A percentile compares a stretch with the other conserved stretches of the same genome.
phyloP scores from a whole-genome alignment of 2,329 filamentous ascomycete genomes.

The Trichoderma sp. region DNA sequence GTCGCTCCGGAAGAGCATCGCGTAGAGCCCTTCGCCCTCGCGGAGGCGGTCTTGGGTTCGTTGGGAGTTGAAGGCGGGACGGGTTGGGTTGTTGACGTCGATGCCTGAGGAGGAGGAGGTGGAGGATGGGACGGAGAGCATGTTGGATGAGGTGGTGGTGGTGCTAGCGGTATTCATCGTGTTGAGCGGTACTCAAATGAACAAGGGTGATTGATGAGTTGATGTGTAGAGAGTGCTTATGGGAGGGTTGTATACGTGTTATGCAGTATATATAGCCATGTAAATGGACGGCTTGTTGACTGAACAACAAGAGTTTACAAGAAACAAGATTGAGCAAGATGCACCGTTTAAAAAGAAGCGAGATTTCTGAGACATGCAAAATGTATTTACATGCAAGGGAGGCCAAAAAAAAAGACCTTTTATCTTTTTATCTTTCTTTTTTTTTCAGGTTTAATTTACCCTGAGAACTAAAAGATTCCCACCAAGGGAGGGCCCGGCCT shows the following conservation, averaged over 20 bases:
- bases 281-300: not conserved
- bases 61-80: conserved; percentile 52
- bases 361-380: not conserved
- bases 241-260: not conserved
- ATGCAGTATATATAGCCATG: not conserved
- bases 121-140: conserved; percentile 7
- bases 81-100: conserved; percentile 26
- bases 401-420: not conserved
- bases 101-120: not conserved
- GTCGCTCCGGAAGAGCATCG: conserved; percentile 41
- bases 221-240: not conserved
- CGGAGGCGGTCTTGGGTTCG: conserved; percentile 51
- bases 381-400: not conserved
- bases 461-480: not conserved
- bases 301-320: not conserved
- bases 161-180: not conserved
- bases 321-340: not conserved
- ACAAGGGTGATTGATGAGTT: not conserved
- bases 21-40: conserved; percentile 43
- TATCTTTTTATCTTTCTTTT: not conserved
- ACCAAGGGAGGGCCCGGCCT: not conserved
- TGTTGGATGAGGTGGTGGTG: not conserved
- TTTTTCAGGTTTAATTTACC: not conserved
- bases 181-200: not conserved
- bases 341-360: not conserved